A percentile compares a stretch with the other conserved stretches of the same genome.
These are phyloP conservation scores for Hygrophoropsis aurantiaca DNA, from an alignment of 768 basidiomycete species.

Conservation along the genomic window DNA sequence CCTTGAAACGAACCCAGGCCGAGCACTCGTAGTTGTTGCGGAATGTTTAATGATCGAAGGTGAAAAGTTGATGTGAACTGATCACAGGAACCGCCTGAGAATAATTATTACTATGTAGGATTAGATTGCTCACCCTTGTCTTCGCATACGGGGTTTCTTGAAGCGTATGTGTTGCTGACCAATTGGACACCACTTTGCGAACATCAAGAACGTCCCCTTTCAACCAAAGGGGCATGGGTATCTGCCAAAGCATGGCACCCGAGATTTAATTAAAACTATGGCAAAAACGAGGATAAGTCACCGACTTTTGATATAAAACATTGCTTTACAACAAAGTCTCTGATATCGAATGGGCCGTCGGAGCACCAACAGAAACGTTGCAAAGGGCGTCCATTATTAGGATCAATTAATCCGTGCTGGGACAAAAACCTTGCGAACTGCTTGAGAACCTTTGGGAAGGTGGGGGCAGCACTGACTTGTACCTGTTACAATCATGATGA, in stretches of 20 bases:
- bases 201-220: slow-evolving; percentile 75
- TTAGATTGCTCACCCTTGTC: slow-evolving; percentile 14
- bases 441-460: slow-evolving; percentile 67
- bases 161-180: slow-evolving; percentile 23
- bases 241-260: slow-evolving; percentile 34
- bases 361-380: slow-evolving; percentile 79
- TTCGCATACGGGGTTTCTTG: slow-evolving; percentile 9
- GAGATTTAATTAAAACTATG: neutral
- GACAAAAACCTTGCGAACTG: slow-evolving; percentile 67
- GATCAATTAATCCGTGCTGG: slow-evolving; percentile 68
- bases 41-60: slow-evolving; percentile 55
- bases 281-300: slow-evolving; percentile 12
- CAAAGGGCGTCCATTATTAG: slow-evolving; percentile 51
- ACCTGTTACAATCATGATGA: slow-evolving; percentile 44
- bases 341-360: slow-evolving; percentile 81
- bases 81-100: neutral
- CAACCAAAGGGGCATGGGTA: slow-evolving; percentile 72
- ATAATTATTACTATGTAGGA: too few species aligned
- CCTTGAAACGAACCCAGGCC: slow-evolving; percentile 77
- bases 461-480: slow-evolving; percentile 78
- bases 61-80: slow-evolving; percentile 18
- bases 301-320: slow-evolving; percentile 81
- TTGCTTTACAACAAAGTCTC: slow-evolving; percentile 87
- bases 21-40: slow-evolving; percentile 73
- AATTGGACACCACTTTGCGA: slow-evolving; percentile 55